Evolutionary conservation across 345 rosid genomes (phyloP).

Genomic region (Geranium rotundifolium): DNA sequence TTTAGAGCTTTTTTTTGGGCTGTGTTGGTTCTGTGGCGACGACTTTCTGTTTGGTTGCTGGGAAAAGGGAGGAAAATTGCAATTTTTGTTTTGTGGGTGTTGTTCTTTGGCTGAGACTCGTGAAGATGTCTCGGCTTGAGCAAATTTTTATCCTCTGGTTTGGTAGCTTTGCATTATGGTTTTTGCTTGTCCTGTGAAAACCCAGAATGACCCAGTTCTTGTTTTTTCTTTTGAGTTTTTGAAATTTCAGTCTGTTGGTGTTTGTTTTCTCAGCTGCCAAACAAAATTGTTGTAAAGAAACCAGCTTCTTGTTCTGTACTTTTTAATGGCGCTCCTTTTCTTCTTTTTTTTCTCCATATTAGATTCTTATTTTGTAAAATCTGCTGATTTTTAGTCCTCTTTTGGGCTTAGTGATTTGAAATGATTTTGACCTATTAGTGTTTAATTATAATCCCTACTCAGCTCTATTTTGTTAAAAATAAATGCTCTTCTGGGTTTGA

Average conservation of each 20-base stretch:
- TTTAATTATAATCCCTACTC: neutral
- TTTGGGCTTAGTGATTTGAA: neutral
- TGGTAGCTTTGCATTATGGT: neutral
- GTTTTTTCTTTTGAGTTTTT: neutral
- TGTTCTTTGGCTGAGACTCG: neutral
- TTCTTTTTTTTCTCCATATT: neutral
- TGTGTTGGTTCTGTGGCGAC: slow-evolving; percentile 1
- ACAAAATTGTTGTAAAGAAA: neutral
- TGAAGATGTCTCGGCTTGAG: too few relatives aligned
- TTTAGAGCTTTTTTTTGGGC: neutral
- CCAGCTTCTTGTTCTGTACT: neutral
- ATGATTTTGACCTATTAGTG: neutral
- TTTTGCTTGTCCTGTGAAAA: neutral
- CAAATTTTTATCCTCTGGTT: neutral
- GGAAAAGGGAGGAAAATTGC: slow-evolving; percentile 8
- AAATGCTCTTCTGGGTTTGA: neutral
- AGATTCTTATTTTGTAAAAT: neutral
- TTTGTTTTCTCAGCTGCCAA: slow-evolving; percentile 3
- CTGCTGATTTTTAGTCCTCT: neutral
- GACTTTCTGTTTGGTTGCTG: slow-evolving; percentile 15
- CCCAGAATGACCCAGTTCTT: neutral
- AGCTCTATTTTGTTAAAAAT: neutral
- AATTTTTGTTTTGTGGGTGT: slow-evolving; percentile 1
- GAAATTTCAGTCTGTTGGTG: neutral
- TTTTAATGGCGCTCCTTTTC: too few relatives aligned